Conservation (phyloP, 164 flowering plant genomes). For the Amborella trichopoda region DNA sequence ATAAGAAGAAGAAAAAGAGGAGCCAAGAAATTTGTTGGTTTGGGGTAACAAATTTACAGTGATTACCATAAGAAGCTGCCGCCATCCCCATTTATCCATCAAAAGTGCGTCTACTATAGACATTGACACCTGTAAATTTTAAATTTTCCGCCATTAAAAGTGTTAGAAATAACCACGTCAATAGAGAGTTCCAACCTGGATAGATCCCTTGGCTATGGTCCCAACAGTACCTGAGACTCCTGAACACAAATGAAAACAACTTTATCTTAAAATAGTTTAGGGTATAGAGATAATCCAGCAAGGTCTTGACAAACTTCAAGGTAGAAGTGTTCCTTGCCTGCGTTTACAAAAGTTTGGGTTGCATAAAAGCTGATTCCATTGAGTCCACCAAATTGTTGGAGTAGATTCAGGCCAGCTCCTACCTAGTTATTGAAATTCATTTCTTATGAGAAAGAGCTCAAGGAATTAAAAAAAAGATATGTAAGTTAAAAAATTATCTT, state of each 20-base stretch:
- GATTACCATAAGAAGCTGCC: neutral
- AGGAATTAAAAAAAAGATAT: too few species aligned
- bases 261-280: too few species aligned
- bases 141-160: too few species aligned
- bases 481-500: slow-evolving; percentile 33
- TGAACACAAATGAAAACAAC: too few species aligned
- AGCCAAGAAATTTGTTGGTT: too few species aligned
- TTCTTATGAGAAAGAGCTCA: neutral
- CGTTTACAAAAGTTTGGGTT: slow-evolving; percentile 50
- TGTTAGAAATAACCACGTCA: too few species aligned
- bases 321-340: slow-evolving; percentile 42
- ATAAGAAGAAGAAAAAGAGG: too few species aligned
- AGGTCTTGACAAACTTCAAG: too few species aligned
- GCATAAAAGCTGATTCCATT: slow-evolving; percentile 63
- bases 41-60: too few species aligned
- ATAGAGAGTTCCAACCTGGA: neutral
- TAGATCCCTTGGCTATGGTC: neutral
- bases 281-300: too few species aligned
- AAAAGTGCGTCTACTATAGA: neutral
- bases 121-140: neutral
- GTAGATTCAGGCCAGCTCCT: slow-evolving; percentile 72
- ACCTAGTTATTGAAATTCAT: slow-evolving; percentile 26
- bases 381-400: slow-evolving; percentile 83
- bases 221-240: neutral
- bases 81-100: neutral